Evolutionary conservation across 1,284 basidiomycete species (phyloP), one percentile per base, ranked within the genome.

Genomic region (Ganoderma lingzhi): DNA sequence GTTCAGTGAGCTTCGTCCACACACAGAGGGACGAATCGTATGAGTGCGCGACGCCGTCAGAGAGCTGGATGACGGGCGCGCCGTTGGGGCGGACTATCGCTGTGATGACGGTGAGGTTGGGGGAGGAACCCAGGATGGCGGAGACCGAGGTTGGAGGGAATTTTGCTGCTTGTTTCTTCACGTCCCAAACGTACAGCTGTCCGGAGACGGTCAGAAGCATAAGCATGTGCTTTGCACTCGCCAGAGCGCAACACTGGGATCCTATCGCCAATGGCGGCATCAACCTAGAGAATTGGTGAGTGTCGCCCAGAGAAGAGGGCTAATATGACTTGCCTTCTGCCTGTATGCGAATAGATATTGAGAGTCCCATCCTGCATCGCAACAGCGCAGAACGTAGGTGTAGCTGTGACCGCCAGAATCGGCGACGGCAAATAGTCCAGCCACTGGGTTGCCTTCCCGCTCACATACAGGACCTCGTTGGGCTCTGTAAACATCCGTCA

Each of bases 351-450:
- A 79, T 97, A 97, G 3, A 96, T 87, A 72, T 87, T 87, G 23
- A 98, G 81, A 4, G 86, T 86, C 0, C 93, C 94, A 78, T 97
- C 95, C 71, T 91, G 86, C 81, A 89, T 86, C 0, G 89, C 93
- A 2, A 88, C 92, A 2, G 94, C 96, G 71, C 90, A 91, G 78
- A 96, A 96, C 2, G 77, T 77, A 2, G 80, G 77, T 0, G 93
- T 93, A 0, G 90, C 89, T 1, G 89, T 89, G 41, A 95, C 79
- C 0, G 86, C 83, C 5, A 97, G 78, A 6, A 89, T 89, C 6
- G 92, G 90, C 0, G 87, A 88, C 0, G 93, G 88, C 9, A 96
- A 77, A 80, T 94, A 98, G 80, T 98, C 96, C 64, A 96, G 79
- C 96, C 97, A 99, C 65, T 93, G 87, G 8, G 90, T 88, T 77